A percentile compares a stretch with the other conserved stretches of the same genome.
phyloP scores from a whole-genome alignment of 116 monocot species.

The Dioscorea cayenensis region DNA sequence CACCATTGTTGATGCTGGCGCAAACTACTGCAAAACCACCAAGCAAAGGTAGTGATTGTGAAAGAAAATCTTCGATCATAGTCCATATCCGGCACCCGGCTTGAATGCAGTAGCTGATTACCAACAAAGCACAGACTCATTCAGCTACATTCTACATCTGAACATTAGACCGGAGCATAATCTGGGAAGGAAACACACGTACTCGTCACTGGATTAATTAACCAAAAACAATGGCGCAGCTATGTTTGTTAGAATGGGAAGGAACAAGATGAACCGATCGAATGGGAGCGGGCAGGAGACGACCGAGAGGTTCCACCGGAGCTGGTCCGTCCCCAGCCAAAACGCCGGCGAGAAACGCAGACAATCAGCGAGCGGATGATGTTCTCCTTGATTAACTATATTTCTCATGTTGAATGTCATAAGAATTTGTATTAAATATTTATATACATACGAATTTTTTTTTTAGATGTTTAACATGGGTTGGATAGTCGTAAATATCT shows the following conservation, averaged over 20 bases:
- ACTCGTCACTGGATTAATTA: slow-evolving; percentile 23
- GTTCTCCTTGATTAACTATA: too few relatives aligned
- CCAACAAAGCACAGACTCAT: slow-evolving; percentile 84
- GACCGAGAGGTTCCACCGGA: slow-evolving; percentile 50
- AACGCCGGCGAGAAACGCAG: slow-evolving; percentile 39
- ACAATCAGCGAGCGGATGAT: slow-evolving; percentile 20
- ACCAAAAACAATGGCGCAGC: slow-evolving; percentile 34
- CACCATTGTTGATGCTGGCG: slow-evolving; percentile 38
- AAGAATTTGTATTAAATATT: too few relatives aligned
- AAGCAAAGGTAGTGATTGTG: slow-evolving; percentile 67
- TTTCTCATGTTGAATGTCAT: too few relatives aligned
- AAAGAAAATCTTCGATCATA: slow-evolving; percentile 81
- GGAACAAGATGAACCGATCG: slow-evolving; percentile 15
- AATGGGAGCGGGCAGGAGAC: slow-evolving; percentile 28
- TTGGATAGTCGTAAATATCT: too few relatives aligned
- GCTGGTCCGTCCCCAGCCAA: slow-evolving; percentile 94
- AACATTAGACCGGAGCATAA: slow-evolving; percentile 32
- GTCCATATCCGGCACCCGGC: slow-evolving; percentile 52
- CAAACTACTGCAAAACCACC: slow-evolving; percentile 58
- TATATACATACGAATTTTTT: too few relatives aligned
- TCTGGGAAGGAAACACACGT: background rate
- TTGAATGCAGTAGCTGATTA: slow-evolving; percentile 75
- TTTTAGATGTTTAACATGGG: too few relatives aligned
- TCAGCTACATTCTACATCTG: slow-evolving; percentile 81
- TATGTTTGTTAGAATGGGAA: slow-evolving; percentile 25